Evolutionary conservation across 345 rosid species (phyloP).

Genomic region (Nephelium lappaceum): DNA sequence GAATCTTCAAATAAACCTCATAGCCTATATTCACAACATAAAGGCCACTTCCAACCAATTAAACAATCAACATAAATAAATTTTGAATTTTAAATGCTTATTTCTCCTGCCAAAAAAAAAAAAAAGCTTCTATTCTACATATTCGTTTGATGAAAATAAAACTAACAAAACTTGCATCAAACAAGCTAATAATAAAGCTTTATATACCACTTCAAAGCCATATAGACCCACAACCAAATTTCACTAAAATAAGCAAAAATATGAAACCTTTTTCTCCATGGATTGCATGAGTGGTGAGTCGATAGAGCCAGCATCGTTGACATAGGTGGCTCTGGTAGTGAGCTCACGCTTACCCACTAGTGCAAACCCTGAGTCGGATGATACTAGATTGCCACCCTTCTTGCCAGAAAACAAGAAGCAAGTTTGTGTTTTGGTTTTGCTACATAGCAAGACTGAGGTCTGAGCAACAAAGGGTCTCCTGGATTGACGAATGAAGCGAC

Average conservation of each 20-base stretch:
- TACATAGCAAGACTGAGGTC: background rate
- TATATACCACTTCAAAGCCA: background rate
- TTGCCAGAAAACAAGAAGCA: conserved; percentile 23
- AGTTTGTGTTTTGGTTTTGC: background rate
- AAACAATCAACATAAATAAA: background rate
- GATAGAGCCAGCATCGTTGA: conserved; percentile 84
- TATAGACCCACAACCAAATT: background rate
- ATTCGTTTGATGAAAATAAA: background rate
- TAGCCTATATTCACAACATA: background rate
- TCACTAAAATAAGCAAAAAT: conserved; percentile 11
- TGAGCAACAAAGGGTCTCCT: conserved; percentile 28
- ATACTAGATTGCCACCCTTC: background rate
- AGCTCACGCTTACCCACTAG: conserved; percentile 38
- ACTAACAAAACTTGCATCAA: conserved; percentile 6
- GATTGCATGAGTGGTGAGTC: conserved; percentile 87
- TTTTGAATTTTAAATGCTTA: no score
- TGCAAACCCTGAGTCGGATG: conserved; percentile 38
- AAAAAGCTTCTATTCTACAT: no score
- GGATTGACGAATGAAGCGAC: conserved; percentile 17
- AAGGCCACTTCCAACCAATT: background rate
- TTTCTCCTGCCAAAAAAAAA: no score
- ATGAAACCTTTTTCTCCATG: conserved; percentile 81
- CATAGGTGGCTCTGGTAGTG: conserved; percentile 56
- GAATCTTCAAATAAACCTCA: background rate
- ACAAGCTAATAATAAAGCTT: background rate